Percentiles rank a stretch among this genome's conserved stretches.
phyloP scores from a whole-genome alignment of 2,329 filamentous ascomycete genomes.

The Trichoderma sp. region DNA sequence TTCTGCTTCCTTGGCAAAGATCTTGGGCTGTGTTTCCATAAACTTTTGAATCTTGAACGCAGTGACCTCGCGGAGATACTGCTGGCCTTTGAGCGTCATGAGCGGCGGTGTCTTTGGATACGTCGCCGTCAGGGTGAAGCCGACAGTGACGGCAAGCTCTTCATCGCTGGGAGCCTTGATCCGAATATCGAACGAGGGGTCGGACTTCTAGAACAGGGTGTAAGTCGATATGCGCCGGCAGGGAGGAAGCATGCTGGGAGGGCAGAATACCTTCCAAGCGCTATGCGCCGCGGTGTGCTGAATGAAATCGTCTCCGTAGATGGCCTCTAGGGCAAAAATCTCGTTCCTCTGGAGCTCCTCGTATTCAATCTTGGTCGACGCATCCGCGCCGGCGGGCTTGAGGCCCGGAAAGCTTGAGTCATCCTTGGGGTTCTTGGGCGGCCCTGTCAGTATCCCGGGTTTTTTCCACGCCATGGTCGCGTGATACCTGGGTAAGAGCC shows the following conservation, averaged over 20 bases:
- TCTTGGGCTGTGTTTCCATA: slow-evolving; percentile 59
- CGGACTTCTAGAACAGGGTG: slow-evolving; percentile 62
- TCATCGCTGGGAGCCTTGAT: slow-evolving; percentile 74
- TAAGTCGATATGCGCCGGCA: slow-evolving; percentile 31
- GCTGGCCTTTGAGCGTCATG: slow-evolving; percentile 66
- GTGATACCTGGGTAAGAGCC: slow-evolving; percentile 43
- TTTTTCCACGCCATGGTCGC: slow-evolving; percentile 57
- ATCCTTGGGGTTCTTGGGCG: slow-evolving; percentile 48
- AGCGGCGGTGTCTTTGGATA: slow-evolving; percentile 85
- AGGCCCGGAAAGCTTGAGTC: slow-evolving; percentile 57
- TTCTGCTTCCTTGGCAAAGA: slow-evolving; percentile 55
- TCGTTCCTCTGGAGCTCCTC: slow-evolving; percentile 86
- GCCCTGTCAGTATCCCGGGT: slow-evolving; percentile 53
- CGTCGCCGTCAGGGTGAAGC: slow-evolving; percentile 81
- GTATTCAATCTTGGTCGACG: slow-evolving; percentile 63
- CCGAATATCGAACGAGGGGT: slow-evolving; percentile 79
- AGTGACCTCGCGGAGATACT: slow-evolving; percentile 68
- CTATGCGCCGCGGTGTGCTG: slow-evolving; percentile 69
- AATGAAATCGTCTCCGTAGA: slow-evolving; percentile 87
- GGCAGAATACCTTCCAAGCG: slow-evolving; percentile 75
- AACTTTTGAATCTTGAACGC: slow-evolving; percentile 69
- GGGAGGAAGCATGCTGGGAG: slow-evolving; percentile 28
- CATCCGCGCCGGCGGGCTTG: slow-evolving; percentile 47
- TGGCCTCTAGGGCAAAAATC: slow-evolving; percentile 79
- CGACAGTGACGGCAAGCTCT: slow-evolving; percentile 70